Base-by-base conservation (phyloP, 345 rosid genomes). In the Nephelium lappaceum region DNA sequence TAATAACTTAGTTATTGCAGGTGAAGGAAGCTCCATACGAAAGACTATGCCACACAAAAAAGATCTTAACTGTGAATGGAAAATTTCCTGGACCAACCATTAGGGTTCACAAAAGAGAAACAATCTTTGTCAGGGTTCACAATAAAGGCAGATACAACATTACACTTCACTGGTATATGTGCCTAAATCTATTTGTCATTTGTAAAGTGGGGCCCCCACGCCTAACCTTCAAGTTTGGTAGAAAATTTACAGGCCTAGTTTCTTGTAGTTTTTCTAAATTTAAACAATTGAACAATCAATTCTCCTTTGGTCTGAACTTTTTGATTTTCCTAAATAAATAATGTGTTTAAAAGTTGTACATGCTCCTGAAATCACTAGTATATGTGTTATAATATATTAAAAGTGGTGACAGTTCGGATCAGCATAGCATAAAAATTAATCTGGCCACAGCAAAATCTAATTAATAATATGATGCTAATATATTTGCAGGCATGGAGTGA, bases 401-500 rank as follows among this genome's bases (percentile, higher is more conserved):
- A 51, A 15, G 3, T 47, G 53, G 14, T 3, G 16, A 14, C 16
- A 11, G 53, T 11, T 47, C 18, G 5, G 18, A 5, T 41, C 43
- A 41, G 43, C 7, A 41, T 6, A 41, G 43, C 0, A 41, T 41
- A 41, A 41, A 5, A 5, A 41, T 41, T 41, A 1, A 41, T 41
- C 43, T 8, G 9, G 43, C 43, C 43, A 8, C 43, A 41, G 43
- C 43, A 8, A 41, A 41, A 41, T 6, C 43, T 41, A 41, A 41
- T 41, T 6, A 41, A 41, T 41, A 8, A 41, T 41, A 41, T 41
- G 36, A 31, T 31, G 51, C 8, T 45, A 45, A 45, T 45, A 7
- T 45, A 8, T 45, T 45, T 45, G 51, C 10, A 87, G 87, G 90
- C 88, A 85, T 42, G 90, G 88, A 18, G 84, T 87, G 71, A 82